Percentiles rank a stretch among this genome's conserved stretches.
Evolutionary conservation across 805 yeast species (phyloP).

Genomic region (Schwanniomyces sp.): DNA sequence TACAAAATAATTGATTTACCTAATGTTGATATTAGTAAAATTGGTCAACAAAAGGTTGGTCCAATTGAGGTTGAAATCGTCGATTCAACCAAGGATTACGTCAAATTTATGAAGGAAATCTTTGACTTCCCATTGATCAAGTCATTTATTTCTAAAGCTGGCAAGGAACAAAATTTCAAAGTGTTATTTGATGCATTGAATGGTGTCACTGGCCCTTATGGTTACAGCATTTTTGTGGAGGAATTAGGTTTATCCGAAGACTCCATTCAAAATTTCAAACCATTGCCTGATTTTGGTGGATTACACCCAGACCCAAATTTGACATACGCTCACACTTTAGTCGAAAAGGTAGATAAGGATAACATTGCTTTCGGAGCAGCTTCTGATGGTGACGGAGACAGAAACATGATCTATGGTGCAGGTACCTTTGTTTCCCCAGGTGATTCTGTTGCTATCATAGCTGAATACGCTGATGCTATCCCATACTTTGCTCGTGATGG

Average conservation of each 20-base stretch:
- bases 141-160: slow-evolving; percentile 55
- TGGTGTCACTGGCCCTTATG: slow-evolving; percentile 98
- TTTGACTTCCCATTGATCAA: slow-evolving; percentile 85
- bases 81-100: slow-evolving; percentile 79
- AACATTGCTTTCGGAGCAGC: slow-evolving; percentile 95
- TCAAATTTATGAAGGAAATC: slow-evolving; percentile 73
- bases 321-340: slow-evolving; percentile 88
- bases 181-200: slow-evolving; percentile 86
- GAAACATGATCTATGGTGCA: slow-evolving; percentile 97
- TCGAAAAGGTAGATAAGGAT: slow-evolving; percentile 78
- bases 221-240: slow-evolving; percentile 75
- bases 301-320: slow-evolving; percentile 97
- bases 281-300: slow-evolving; percentile 93
- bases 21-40: slow-evolving; percentile 55
- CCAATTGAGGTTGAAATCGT: slow-evolving; percentile 75
- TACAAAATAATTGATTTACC: slow-evolving; percentile 66
- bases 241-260: slow-evolving; percentile 75
- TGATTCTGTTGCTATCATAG: slow-evolving; percentile 95
- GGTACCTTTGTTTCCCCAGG: slow-evolving; percentile 96
- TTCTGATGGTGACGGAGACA: slow-evolving; percentile 98
- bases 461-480: slow-evolving; percentile 83
- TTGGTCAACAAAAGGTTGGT: slow-evolving; percentile 57
- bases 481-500: slow-evolving; percentile 92
- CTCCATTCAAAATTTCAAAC: slow-evolving; percentile 75
- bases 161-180: slow-evolving; percentile 55